Percentiles rank a stretch among this genome's conserved stretches.
Conservation (phyloP, 2,329 filamentous ascomycete genomes). For the Calonectria pseudoturangicola region DNA sequence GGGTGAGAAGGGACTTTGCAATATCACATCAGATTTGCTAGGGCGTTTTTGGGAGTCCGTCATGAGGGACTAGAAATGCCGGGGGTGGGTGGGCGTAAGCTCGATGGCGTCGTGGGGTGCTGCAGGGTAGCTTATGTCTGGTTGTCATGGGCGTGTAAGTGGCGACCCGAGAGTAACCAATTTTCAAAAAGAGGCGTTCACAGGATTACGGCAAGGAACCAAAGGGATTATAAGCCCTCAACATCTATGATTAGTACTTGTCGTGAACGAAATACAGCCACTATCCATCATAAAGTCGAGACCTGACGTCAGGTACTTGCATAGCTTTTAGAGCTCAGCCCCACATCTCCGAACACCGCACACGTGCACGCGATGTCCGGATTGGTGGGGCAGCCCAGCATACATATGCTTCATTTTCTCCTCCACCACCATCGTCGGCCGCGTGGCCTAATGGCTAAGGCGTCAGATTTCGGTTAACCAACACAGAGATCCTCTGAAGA, state of each 20-base stretch:
- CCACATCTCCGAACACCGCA: neutral
- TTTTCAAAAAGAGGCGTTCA: too few relatives aligned
- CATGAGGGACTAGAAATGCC: neutral
- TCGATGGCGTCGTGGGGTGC: neutral
- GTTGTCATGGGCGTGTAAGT: too few relatives aligned
- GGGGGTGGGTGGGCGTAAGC: neutral
- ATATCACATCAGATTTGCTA: constrained; percentile 19
- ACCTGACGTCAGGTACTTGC: too few relatives aligned
- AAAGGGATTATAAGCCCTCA: too few relatives aligned
- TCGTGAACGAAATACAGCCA: too few relatives aligned
- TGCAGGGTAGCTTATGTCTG: neutral
- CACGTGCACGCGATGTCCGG: neutral
- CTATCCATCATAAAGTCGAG: too few relatives aligned
- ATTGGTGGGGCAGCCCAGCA: neutral
- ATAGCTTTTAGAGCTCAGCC: too few relatives aligned
- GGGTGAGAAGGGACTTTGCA: constrained; percentile 2
- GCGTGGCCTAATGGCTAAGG: constrained; percentile 62
- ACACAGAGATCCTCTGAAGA: constrained; percentile 52
- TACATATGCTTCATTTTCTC: constrained; percentile 12
- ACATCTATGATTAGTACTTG: too few relatives aligned
- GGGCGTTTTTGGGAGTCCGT: constrained; percentile 9
- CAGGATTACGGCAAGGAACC: too few relatives aligned
- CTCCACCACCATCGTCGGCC: constrained; percentile 48
- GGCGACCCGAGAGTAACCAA: too few relatives aligned
- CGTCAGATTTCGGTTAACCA: constrained; percentile 60